phyloP scores from a whole-genome alignment of 2,329 filamentous ascomycete genomes.

The Pseudogymnoascus sp. region DNA sequence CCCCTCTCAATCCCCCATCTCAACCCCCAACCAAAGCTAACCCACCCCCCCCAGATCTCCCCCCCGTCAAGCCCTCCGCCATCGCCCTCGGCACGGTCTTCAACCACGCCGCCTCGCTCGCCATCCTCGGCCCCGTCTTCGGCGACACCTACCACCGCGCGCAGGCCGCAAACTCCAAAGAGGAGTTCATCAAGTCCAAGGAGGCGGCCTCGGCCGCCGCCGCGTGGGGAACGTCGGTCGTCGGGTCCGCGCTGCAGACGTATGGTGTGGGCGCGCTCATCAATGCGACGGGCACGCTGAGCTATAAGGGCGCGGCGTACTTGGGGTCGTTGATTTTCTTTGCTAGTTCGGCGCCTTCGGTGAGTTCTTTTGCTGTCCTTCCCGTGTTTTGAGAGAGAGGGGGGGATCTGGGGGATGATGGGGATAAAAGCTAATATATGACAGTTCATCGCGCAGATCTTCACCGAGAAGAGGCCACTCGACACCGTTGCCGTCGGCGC shows the following conservation, averaged over 20 bases:
- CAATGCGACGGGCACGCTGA: slow-evolving; percentile 90
- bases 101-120: slow-evolving; percentile 86
- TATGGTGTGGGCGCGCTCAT: slow-evolving; percentile 85
- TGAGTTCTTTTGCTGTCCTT: slow-evolving; percentile 41
- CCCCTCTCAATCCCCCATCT: background rate
- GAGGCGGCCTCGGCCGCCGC: slow-evolving; percentile 81
- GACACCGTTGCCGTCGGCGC: slow-evolving; percentile 84
- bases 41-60: slow-evolving; percentile 40
- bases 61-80: slow-evolving; percentile 91
- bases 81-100: slow-evolving; percentile 94
- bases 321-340: slow-evolving; percentile 86
- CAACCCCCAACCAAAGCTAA: slow-evolving; percentile 9
- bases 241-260: slow-evolving; percentile 80
- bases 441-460: slow-evolving; percentile 76
- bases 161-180: slow-evolving; percentile 84
- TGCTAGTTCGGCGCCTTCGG: slow-evolving; percentile 77
- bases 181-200: slow-evolving; percentile 91
- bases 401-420: background rate
- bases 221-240: slow-evolving; percentile 81
- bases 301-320: slow-evolving; percentile 96
- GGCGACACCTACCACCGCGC: slow-evolving; percentile 91
- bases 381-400: background rate
- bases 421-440: slow-evolving; percentile 8
- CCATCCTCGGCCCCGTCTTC: slow-evolving; percentile 80
- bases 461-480: slow-evolving; percentile 84